These are phyloP conservation scores for Sordaria brevicollis DNA, from an alignment of 495 filamentous ascomycete genomes.

Conservation along the genomic window DNA sequence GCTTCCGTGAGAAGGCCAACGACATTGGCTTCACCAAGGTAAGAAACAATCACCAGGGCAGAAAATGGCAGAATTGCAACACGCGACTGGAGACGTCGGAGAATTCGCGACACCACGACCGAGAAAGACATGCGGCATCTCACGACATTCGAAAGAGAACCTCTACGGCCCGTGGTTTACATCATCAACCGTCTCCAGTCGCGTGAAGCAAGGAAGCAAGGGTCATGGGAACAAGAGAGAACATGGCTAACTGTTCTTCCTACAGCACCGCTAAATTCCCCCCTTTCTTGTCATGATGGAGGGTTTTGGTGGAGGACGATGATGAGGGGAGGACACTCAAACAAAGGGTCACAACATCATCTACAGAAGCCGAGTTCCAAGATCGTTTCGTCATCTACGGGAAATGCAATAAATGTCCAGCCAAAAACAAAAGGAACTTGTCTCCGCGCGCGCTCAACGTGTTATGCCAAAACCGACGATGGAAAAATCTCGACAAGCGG, in stretches of 20 bases:
- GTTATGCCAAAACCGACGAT: background rate
- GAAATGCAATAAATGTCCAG: background rate
- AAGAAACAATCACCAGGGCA: slow-evolving; percentile 17
- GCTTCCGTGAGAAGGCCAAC: slow-evolving; percentile 92
- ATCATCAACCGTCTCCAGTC: background rate
- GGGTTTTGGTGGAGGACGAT: background rate
- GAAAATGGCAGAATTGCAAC: background rate
- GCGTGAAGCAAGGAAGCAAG: background rate
- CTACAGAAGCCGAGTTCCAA: background rate
- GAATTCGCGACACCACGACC: background rate
- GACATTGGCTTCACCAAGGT: slow-evolving; percentile 99
- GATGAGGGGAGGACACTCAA: background rate
- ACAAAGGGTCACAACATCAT: background rate
- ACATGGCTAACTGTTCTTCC: slow-evolving; percentile 1
- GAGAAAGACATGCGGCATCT: background rate
- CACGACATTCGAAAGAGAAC: background rate
- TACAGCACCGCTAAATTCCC: slow-evolving; percentile 23
- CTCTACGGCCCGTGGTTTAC: background rate
- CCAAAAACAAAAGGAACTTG: background rate
- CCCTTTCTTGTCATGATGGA: background rate
- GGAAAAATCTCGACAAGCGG: background rate
- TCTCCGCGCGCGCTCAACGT: background rate
- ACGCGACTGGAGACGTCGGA: background rate
- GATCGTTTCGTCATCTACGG: background rate
- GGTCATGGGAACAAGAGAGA: background rate